Conservation (phyloP, 176 grass and related monocot species). For the Ananas comosus region DNA sequence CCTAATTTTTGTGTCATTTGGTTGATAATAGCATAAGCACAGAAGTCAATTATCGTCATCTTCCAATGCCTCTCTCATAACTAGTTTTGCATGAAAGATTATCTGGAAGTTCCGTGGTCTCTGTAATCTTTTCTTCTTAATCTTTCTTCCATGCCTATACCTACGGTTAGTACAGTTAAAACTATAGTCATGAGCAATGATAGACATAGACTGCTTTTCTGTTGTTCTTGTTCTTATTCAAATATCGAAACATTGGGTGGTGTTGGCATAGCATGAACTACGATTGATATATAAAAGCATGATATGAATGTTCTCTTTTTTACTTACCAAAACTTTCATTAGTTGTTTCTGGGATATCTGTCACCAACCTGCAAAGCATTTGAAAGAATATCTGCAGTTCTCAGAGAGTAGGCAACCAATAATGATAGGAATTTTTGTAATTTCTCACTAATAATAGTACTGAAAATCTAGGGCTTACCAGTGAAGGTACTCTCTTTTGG, state of each 20-base stretch:
- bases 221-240: no score
- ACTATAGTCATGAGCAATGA: no score
- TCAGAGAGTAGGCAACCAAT: not conserved
- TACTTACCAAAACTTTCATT: conserved; percentile 59
- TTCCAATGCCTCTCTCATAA: no score
- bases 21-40: no score
- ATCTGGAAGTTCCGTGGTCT: no score
- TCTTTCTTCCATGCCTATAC: no score
- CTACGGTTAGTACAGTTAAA: no score
- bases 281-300: conserved; percentile 15
- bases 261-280: conserved; percentile 5
- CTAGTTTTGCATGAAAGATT: no score
- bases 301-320: conserved; percentile 16
- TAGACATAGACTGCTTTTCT: no score
- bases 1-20: no score
- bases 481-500: conserved; percentile 68
- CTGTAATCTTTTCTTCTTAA: no score
- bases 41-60: no score
- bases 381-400: not conserved
- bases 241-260: not conserved
- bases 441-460: not conserved
- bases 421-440: not conserved
- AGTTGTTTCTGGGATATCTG: conserved; percentile 89
- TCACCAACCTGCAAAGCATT: conserved; percentile 69
- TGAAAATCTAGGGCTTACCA: conserved; percentile 35